A percentile compares a stretch with the other conserved stretches of the same genome.
phyloP scores from a whole-genome alignment of 345 rosid species.

The Sonneratia alba region DNA sequence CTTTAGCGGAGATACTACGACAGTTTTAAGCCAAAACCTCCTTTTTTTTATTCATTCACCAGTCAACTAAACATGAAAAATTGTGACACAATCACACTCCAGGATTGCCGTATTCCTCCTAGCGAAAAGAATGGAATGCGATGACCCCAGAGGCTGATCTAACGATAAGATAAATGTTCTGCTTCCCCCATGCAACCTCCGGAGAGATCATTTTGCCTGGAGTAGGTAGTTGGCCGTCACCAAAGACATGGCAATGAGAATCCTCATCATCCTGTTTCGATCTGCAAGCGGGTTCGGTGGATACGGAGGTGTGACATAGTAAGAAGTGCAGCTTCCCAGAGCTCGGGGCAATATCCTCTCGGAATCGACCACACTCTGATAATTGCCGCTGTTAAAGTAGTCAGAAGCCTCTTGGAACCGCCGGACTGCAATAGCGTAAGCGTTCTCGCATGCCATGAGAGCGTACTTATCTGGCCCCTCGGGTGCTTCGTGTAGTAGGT shows the following conservation, averaged over 20 bases:
- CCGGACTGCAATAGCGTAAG: not conserved
- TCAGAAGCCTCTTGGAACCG: not conserved
- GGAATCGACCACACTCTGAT: not conserved
- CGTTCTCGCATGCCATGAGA: not conserved
- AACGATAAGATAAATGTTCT: no score
- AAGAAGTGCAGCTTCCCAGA: not conserved
- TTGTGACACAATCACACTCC: no score
- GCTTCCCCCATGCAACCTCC: no score
- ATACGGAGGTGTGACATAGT: not conserved
- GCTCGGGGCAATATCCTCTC: no score
- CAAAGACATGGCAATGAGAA: not conserved
- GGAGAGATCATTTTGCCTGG: not conserved
- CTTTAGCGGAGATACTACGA: no score
- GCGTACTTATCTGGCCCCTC: not conserved
- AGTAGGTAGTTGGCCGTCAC: not conserved
- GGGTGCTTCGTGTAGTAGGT: not conserved
- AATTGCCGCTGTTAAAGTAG: not conserved
- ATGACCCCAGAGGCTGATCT: no score
- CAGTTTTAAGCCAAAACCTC: no score
- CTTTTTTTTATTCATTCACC: no score
- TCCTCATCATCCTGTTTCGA: not conserved
- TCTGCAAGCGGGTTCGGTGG: not conserved
- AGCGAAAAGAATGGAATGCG: no score
- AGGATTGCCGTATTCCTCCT: no score
- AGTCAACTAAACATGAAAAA: no score